Evolutionary conservation across 2,329 filamentous ascomycete species (phyloP).

Genomic region (Talaromyces pinophilus): DNA sequence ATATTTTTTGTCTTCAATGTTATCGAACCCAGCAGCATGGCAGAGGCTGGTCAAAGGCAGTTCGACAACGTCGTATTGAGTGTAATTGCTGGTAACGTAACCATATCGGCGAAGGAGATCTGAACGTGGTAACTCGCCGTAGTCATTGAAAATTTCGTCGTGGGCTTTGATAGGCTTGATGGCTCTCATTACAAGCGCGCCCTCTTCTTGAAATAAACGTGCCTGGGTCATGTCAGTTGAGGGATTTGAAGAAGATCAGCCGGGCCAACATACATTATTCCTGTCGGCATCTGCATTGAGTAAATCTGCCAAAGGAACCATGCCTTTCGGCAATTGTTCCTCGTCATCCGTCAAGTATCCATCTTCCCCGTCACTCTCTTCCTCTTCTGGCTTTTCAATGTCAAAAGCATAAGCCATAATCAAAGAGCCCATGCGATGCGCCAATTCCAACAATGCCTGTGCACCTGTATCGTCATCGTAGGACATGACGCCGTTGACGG

Average conservation of each 20-base stretch:
- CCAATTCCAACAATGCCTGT: conserved; percentile 55
- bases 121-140: conserved; percentile 78
- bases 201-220: conserved; percentile 62
- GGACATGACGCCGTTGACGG: conserved; percentile 41
- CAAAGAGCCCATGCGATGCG: conserved; percentile 80
- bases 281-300: conserved; percentile 80
- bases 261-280: conserved; percentile 65
- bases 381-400: conserved; percentile 61
- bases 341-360: conserved; percentile 62
- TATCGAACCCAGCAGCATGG: conserved; percentile 38
- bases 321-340: conserved; percentile 70
- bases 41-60: conserved; percentile 63
- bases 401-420: conserved; percentile 96
- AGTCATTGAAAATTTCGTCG: conserved; percentile 84
- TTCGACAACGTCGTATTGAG: conserved; percentile 80
- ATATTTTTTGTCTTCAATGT: conserved; percentile 19
- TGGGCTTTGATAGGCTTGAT: conserved; percentile 68
- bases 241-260: too few species aligned
- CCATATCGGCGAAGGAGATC: conserved; percentile 84
- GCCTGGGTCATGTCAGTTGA: conserved; percentile 40
- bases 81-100: conserved; percentile 77
- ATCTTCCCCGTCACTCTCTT: conserved; percentile 57
- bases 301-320: conserved; percentile 89
- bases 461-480: conserved; percentile 44
- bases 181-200: conserved; percentile 68